phyloP scores from a whole-genome alignment of 2,329 filamentous ascomycete genomes.

The Xylariaceae sp. region DNA sequence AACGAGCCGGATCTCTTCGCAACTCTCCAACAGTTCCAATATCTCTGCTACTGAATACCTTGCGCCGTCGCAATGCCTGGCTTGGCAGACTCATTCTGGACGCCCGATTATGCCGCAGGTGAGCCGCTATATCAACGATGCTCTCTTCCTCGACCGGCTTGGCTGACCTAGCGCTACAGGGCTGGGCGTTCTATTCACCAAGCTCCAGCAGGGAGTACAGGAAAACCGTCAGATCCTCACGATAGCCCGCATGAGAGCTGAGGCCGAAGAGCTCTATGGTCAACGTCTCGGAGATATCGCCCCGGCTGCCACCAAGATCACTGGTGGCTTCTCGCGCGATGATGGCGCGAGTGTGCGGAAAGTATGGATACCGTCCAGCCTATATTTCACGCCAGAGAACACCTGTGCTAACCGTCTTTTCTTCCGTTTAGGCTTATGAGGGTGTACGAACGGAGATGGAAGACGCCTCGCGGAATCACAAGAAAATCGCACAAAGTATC shows the following conservation, averaged over 20 bases:
- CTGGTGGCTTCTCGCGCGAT: conserved; percentile 79
- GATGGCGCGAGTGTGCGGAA: conserved; percentile 95
- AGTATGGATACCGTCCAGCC: conserved; percentile 48
- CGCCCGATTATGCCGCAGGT: conserved; percentile 93
- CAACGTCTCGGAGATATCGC: conserved; percentile 75
- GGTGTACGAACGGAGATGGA: conserved; percentile 90
- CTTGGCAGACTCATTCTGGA: conserved; percentile 97
- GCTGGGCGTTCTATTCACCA: conserved; percentile 88
- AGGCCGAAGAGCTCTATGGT: conserved; percentile 88
- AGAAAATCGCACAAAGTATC: conserved; percentile 94
- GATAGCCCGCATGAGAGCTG: conserved; percentile 87
- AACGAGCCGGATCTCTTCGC: neutral
- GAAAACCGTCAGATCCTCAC: conserved; percentile 94
- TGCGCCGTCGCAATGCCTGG: conserved; percentile 61
- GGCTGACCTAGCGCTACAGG: conserved; percentile 41
- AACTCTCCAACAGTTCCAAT: neutral
- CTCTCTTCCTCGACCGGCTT: neutral
- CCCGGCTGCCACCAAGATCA: conserved; percentile 72
- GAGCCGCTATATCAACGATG: conserved; percentile 31
- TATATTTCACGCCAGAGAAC: neutral
- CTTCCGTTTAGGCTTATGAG: conserved; percentile 69
- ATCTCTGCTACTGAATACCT: neutral
- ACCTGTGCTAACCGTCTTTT: conserved; percentile 22
- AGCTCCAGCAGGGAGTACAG: conserved; percentile 91
- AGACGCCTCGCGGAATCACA: conserved; percentile 81